Percentiles rank a stretch among this genome's conserved stretches.
phyloP scores from a whole-genome alignment of 345 rosid species.

The Hypericum perforatum region DNA sequence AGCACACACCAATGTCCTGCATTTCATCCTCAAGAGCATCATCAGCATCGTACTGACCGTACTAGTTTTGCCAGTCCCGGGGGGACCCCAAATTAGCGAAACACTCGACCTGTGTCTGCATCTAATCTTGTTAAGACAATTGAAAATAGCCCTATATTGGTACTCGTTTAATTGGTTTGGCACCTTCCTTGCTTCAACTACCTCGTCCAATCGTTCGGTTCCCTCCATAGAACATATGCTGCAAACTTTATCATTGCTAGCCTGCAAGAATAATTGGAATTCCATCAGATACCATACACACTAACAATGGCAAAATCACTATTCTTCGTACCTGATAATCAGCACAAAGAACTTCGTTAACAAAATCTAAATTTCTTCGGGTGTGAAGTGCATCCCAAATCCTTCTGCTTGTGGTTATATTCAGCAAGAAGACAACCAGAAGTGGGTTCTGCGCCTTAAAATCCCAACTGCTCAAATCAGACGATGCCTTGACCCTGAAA shows the following conservation, averaged over 20 bases:
- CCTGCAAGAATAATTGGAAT: no score
- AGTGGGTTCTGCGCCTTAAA: not conserved
- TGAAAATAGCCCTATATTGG: conserved; percentile 12
- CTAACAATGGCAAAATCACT: no score
- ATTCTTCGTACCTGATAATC: conserved; percentile 11
- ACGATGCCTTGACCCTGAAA: not conserved
- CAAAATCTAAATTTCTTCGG: not conserved
- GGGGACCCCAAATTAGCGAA: conserved; percentile 23
- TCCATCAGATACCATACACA: no score
- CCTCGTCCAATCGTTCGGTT: not conserved
- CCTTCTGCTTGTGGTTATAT: not conserved
- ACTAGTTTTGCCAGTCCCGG: conserved; percentile 22
- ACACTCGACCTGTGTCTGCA: conserved; percentile 7
- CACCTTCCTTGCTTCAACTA: not conserved
- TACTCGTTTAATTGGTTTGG: conserved; percentile 14
- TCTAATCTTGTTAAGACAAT: conserved; percentile 5
- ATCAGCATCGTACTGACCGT: conserved; percentile 12
- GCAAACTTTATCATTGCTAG: not conserved
- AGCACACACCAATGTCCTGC: conserved; percentile 20
- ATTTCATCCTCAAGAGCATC: conserved; percentile 11
- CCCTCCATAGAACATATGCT: not conserved
- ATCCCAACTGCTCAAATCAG: not conserved
- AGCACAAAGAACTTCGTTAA: conserved; percentile 6
- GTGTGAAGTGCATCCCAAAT: not conserved
- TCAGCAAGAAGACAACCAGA: not conserved